Base-by-base conservation (phyloP, 2,329 filamentous ascomycete species). In the Diaporthe destruens region DNA sequence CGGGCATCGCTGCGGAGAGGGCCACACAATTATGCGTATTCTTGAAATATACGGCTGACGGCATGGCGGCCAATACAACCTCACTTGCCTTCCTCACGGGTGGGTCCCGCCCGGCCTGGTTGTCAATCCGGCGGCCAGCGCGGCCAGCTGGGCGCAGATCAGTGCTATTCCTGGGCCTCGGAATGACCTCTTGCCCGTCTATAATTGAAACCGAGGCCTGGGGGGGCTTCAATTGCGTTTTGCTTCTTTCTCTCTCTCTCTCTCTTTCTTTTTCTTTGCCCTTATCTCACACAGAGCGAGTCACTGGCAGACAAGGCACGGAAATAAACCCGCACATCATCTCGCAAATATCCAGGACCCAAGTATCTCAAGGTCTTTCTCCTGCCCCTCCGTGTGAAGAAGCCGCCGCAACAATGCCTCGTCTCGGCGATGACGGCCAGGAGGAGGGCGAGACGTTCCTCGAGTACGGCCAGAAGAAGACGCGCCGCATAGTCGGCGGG, bases 401-500 rank as follows among this genome's bases (percentile, higher is more conserved):
- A 29, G 3, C 16, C 23, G 2, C 3, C 18, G 12, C 34, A 63
- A 55, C 6, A 12, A 81, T 82, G 78, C 78, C 80, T 68, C 78
- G 79, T 39, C 76, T 79, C 25, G 68, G 67, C 23, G 72, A 75
- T 25, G 70, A 70, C 34, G 68, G 71, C 54, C 78, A 85, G 72
- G 61, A 57, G 25, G 81, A 82, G 29, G 39, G 39, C 12, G 82
- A 84, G 66, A 81, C 83, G 36, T 81, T 90, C 34, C 82, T 88
- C 44, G 84, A 84, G 59, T 81, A 84, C 25, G 82, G 88, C 72
- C 82, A 85, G 74, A 80, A 84, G 69, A 83, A 82, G 69, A 86
- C 88, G 32, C 82, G 84, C 74, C 84, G 85, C 73, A 82, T 89
- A 71, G 91, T 88, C 84, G 83, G 88, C 44, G 90, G 90, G 51